Evolutionary conservation across 805 yeast species (phyloP).

Genomic region (Spencermartinsiella europaea): DNA sequence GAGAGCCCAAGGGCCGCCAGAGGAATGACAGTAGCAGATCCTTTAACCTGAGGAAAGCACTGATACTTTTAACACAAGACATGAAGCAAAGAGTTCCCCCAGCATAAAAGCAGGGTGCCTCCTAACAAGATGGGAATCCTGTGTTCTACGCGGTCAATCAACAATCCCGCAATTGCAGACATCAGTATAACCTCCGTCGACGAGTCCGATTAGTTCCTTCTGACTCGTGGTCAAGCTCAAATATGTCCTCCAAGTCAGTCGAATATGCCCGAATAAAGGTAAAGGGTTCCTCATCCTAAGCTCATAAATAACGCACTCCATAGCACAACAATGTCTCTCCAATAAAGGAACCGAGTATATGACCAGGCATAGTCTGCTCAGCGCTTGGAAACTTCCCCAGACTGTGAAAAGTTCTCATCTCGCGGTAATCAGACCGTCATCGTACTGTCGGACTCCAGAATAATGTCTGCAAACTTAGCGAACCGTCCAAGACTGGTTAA

Average conservation of each 20-base stretch:
- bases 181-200: conserved; percentile 51
- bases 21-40: conserved; percentile 72
- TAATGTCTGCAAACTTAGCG: too few relatives aligned
- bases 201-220: conserved; percentile 53
- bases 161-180: conserved; percentile 22
- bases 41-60: conserved; percentile 63
- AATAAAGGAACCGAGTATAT: neutral
- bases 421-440: too few relatives aligned
- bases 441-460: too few relatives aligned
- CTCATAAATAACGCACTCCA: conserved; percentile 11
- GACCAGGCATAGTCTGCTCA: neutral
- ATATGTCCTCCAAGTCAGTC: conserved; percentile 57
- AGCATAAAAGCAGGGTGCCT: conserved; percentile 44
- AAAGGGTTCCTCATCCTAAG: conserved; percentile 52
- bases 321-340: neutral
- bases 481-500: too few relatives aligned
- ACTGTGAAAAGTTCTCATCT: neutral
- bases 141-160: conserved; percentile 22
- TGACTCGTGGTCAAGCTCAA: conserved; percentile 57
- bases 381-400: neutral
- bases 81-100: conserved; percentile 66
- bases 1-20: conserved; percentile 70
- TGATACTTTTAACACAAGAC: conserved; percentile 64
- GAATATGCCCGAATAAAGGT: conserved; percentile 66
- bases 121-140: conserved; percentile 47